Evolutionary conservation across 768 basidiomycete genomes (phyloP), one percentile per base, ranked within the genome.

Genomic region (Cyclocybe cylindracea): DNA sequence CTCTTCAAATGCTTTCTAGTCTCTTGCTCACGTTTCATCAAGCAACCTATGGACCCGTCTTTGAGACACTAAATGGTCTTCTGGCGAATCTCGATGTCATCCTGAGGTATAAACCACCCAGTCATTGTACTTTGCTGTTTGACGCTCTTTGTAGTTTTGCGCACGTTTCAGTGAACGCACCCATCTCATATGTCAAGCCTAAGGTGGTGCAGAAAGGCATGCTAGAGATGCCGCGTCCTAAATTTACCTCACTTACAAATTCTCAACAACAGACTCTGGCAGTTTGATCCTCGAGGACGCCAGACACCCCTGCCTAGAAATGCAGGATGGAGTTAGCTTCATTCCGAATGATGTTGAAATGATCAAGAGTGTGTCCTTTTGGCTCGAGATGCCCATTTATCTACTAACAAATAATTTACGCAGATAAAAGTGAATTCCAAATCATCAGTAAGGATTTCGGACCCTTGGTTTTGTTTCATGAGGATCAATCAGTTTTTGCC

Each of bases 301-400:
- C 9, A 78, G 97, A 19, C 97, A 99, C 72, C 97, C 97, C 10
- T 98, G 96, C 61, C 75, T 99, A 14, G 97, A 99, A 67, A 89
- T 96, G 4, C 94, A 98, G 64, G 96, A 98, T 45, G 97, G 94
- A 37, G 79, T 99, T 38, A 87, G 82, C 61, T 98, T 98, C 67
- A 98, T 99, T 59, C 79, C 95, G 1, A 99, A 98, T 64, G 92
- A 98, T 62, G 85, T 97, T 34, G 86, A 94, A 65, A 93, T 98
- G 91, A 82, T 89, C 42, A 94, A 93, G 74, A 86, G 91, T 84
- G 58, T 48, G 72, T 58, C 34, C 37, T n/a, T 7, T 10, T 24
- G 9, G 41, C 35, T 32, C 18, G 9, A 46, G 37, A 34, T 18
- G 31, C 18, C 18, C 14, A 8, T 36, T 47, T 38, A 9, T 8